Evolutionary conservation across 2,329 filamentous ascomycete species (phyloP), one percentile per base, ranked within the genome.

Genomic region (Sarocladium kiliense): DNA sequence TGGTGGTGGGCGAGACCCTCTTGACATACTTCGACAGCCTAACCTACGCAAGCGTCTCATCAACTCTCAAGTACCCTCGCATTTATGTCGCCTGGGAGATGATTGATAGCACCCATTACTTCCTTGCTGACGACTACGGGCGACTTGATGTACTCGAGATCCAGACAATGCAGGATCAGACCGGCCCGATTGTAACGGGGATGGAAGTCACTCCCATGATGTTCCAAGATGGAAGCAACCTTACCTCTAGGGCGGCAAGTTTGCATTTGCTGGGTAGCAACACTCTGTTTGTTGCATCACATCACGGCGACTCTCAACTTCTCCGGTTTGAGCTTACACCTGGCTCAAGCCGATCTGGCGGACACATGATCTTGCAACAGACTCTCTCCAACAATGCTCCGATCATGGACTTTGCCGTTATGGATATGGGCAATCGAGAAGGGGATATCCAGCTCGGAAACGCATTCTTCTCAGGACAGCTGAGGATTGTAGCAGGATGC

Each of bases 391-490:
- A 96, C 65, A 90, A 97, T 62, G 91, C 89, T 0, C 94, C 94
- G 0, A 89, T 99, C 41, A 74, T 97, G 37, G 94, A 99, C 67
- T 97, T 99, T 63, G 87, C 89, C 1, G 84, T 99, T 16, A 96
- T 97, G 91, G 94, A 97, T 65, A 88, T 97, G 79, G 93, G 92
- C 0, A 92, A 91, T 62, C 80, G 90, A 55, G 86, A 89, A 57
- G 87, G 87, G 21, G 88, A 94, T 59, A 84, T 79, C 9, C 86
- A 90, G 56, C 71, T 77, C 18, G 88, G 87, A 2, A 95, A 94
- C 64, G 89, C 94, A 59, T 99, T 96, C 65, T 96, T 92, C 0
- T 96, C 93, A 1, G 94, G 94, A 0, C 93, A 99, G 71, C 92
- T 94, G 45, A 84, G 92, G 37, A 89, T 99, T 58, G 91, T 99